phyloP scores from a whole-genome alignment of 2,329 filamentous ascomycete species.

The Neofusicoccum umdonicola region DNA sequence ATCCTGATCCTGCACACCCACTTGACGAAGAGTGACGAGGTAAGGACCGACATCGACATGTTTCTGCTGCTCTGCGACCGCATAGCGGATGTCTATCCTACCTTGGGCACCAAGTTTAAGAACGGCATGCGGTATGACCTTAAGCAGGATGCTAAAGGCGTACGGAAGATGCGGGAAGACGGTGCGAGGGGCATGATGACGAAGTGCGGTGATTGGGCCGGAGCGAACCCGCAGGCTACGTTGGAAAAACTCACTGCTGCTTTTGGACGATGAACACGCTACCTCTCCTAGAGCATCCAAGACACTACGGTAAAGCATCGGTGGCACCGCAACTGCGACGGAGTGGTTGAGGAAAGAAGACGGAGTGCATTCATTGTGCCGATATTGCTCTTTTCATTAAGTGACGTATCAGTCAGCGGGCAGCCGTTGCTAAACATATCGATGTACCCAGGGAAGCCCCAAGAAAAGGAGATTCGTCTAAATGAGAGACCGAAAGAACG shows the following conservation, averaged over 20 bases:
- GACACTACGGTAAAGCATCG: too few species aligned
- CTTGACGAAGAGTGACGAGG: constrained; percentile 22
- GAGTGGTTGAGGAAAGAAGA: too few species aligned
- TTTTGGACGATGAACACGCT: not conserved
- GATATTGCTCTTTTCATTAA: too few species aligned
- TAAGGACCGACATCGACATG: constrained; percentile 28
- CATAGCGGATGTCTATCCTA: constrained; percentile 26
- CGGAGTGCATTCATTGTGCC: too few species aligned
- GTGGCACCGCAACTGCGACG: too few species aligned
- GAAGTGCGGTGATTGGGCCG: constrained; percentile 30
- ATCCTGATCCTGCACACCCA: constrained; percentile 31
- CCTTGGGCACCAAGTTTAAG: constrained; percentile 31
- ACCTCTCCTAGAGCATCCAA: too few species aligned
- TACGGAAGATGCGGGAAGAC: constrained; percentile 22
- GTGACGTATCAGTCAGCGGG: too few species aligned
- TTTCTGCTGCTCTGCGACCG: constrained; percentile 29
- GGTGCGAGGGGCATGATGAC: constrained; percentile 29
- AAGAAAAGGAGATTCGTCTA: too few species aligned
- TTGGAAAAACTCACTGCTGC: not conserved
- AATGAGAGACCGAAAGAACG: too few species aligned
- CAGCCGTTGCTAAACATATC: too few species aligned
- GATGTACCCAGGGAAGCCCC: too few species aligned
- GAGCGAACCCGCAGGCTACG: not conserved
- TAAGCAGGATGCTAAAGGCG: not conserved
- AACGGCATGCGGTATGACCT: constrained; percentile 25